Base-by-base conservation (phyloP, 2,329 filamentous ascomycete genomes). In the Botryotinia calthae region DNA sequence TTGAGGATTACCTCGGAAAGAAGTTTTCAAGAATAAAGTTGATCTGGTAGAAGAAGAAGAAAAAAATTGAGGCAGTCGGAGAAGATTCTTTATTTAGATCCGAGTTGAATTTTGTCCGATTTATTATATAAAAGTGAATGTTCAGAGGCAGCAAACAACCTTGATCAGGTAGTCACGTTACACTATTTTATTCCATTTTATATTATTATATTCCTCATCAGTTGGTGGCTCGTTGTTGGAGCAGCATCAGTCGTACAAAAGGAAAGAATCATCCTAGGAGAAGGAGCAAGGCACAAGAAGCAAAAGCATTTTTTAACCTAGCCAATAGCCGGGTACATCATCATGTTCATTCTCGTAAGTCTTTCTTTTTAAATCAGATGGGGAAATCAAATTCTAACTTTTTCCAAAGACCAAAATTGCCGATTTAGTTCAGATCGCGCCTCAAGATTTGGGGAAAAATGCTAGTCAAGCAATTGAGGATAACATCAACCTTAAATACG, bases 401-500 rank as follows among this genome's bases (percentile, higher is more conserved):
- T 62, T 58, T 73, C 58, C n/a, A 61, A 75, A 97, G 96, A 96
- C 94, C 61, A 97, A 96, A 77, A 90, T 99, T 78, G 91, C 94
- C 78, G 96, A 99, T 85, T 87, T 99, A 78, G 94, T 99, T 77
- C 93, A 97, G 83, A 97, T 99, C 83, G 87, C 89, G 46, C 96
- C 96, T 1, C 89, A 93, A 79, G 93, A 98, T 81, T 97, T 98
- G 81, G 88, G 90, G 74, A 96, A 96, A 82, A 87, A 89, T 74
- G 97, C 93, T 80, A 88, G 89, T 46, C 88, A 94, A 75, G 94
- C 94, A 1, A 93, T 99, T 76, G 94, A 98, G 83, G 95, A 99
- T 84, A 96, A 96, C 79, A 96, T 99, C 84, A 98, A 99, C 82
- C 87, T 90, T 76, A 99, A 99, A 84, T 99, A 98, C 82, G 90